These are phyloP conservation scores for Haplosporangium sp. DNA, from an alignment of 371 early-diverging fungal species.

Conservation along the genomic window DNA sequence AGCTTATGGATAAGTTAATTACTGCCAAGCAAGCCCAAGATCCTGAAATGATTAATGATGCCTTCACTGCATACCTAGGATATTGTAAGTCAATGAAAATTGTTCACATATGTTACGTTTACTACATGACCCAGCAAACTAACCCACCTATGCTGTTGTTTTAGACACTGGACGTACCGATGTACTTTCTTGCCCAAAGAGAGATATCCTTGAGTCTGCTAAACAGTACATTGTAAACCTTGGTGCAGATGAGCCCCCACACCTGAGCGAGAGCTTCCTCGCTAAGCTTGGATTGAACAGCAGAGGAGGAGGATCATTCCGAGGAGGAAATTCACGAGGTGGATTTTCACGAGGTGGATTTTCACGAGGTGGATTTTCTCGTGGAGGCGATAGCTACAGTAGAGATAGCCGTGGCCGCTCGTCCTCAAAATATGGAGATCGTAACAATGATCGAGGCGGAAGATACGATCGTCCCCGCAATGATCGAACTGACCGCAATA, in stretches of 20 bases:
- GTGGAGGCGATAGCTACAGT: slow-evolving; percentile 20
- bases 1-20: slow-evolving; percentile 17
- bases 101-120: neutral
- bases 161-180: slow-evolving; percentile 58
- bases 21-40: slow-evolving; percentile 48
- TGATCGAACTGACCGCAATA: slow-evolving; percentile 1
- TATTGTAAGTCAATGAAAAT: slow-evolving; percentile 66
- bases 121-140: neutral
- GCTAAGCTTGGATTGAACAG: slow-evolving; percentile 61
- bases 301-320: slow-evolving; percentile 4
- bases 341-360: slow-evolving; percentile 14
- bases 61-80: slow-evolving; percentile 75
- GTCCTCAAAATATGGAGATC: slow-evolving; percentile 9
- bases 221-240: slow-evolving; percentile 57
- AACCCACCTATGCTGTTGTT: neutral
- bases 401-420: slow-evolving; percentile 29
- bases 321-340: neutral
- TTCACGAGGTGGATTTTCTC: slow-evolving; percentile 7
- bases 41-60: slow-evolving; percentile 62
- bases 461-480: neutral
- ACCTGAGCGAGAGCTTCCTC: slow-evolving; percentile 61
- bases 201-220: slow-evolving; percentile 58
- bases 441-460: neutral
- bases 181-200: slow-evolving; percentile 58
- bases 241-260: slow-evolving; percentile 63